phyloP scores from a whole-genome alignment of 768 basidiomycete species.

The Boletus barrowsii region DNA sequence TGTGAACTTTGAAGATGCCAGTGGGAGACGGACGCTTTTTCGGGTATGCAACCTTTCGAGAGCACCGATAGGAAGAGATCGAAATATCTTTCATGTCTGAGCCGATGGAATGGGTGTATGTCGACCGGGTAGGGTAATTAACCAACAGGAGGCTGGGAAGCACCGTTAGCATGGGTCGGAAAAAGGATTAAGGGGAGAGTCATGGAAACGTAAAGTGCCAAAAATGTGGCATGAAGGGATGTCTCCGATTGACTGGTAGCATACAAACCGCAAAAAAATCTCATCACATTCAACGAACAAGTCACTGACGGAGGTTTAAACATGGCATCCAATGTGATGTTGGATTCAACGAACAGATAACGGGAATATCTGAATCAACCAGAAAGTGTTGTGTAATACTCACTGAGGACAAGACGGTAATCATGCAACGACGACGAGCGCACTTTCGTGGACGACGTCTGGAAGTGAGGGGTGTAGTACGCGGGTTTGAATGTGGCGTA shows the following conservation, averaged over 20 bases:
- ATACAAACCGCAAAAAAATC: neutral
- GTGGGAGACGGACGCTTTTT: slow-evolving; percentile 85
- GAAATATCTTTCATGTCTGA: slow-evolving; percentile 78
- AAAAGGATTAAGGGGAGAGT: slow-evolving; percentile 1
- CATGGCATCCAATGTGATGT: slow-evolving; percentile 9
- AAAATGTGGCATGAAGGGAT: neutral
- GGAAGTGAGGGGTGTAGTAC: slow-evolving; percentile 26
- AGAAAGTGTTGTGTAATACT: slow-evolving; percentile 22
- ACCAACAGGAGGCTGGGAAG: slow-evolving; percentile 42
- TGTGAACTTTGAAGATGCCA: slow-evolving; percentile 69
- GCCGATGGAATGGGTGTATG: slow-evolving; percentile 25
- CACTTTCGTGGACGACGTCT: slow-evolving; percentile 40
- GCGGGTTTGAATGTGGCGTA: slow-evolving; percentile 34
- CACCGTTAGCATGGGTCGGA: slow-evolving; percentile 19
- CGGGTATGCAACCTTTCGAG: slow-evolving; percentile 68
- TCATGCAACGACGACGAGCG: slow-evolving; percentile 40
- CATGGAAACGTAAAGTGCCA: slow-evolving; percentile 5
- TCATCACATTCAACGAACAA: slow-evolving; percentile 3
- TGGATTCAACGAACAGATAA: neutral
- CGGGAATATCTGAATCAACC: slow-evolving; percentile 2
- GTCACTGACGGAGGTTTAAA: slow-evolving; percentile 10
- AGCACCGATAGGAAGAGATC: slow-evolving; percentile 52
- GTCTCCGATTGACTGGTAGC: neutral
- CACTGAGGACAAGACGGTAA: slow-evolving; percentile 35
- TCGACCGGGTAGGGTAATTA: slow-evolving; percentile 41